Evolutionary conservation across 768 basidiomycete genomes (phyloP).

Genomic region (Lentinus brumalis): DNA sequence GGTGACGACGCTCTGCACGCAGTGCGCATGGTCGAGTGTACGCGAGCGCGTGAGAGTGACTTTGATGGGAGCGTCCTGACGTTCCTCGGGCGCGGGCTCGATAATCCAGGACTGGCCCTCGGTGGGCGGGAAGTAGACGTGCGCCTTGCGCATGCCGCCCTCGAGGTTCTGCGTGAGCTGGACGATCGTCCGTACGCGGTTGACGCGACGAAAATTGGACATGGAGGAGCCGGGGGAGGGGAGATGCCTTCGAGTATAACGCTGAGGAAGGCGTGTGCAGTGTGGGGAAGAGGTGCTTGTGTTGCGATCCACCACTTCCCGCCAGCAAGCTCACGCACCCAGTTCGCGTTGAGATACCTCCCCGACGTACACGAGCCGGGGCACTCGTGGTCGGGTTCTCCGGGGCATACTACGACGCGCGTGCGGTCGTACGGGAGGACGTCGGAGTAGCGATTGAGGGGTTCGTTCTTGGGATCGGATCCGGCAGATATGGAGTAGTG

Average conservation of each 20-base stretch:
- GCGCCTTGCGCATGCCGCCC: constrained; percentile 68
- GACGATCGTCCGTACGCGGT: constrained; percentile 71
- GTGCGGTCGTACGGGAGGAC: constrained; percentile 84
- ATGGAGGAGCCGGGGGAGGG: constrained; percentile 25
- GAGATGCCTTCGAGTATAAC: constrained; percentile 55
- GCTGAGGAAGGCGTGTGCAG: constrained; percentile 77
- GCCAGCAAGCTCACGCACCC: constrained; percentile 76
- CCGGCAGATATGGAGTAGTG: constrained; percentile 65
- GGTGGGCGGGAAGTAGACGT: constrained; percentile 69
- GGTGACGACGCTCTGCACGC: constrained; percentile 62
- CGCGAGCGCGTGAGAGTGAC: constrained; percentile 56
- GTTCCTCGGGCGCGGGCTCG: constrained; percentile 44
- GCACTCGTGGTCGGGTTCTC: constrained; percentile 11
- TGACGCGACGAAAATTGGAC: constrained; percentile 26
- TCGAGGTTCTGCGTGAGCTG: constrained; percentile 81
- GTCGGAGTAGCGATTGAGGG: constrained; percentile 70
- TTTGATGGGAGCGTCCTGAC: constrained; percentile 44
- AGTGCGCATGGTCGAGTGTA: constrained; percentile 56
- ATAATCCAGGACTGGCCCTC: constrained; percentile 54
- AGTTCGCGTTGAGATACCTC: constrained; percentile 81
- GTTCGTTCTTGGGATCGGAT: constrained; percentile 42
- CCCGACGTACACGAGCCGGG: constrained; percentile 27
- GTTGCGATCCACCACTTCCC: constrained; percentile 84
- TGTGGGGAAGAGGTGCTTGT: constrained; percentile 74
- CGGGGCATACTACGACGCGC: constrained; percentile 54